Percentiles rank a stretch among this genome's conserved stretches.
These are phyloP conservation scores for Mediolabrus comicus DNA, from an alignment of 108 stramenopile species.

Conservation along the genomic window DNA sequence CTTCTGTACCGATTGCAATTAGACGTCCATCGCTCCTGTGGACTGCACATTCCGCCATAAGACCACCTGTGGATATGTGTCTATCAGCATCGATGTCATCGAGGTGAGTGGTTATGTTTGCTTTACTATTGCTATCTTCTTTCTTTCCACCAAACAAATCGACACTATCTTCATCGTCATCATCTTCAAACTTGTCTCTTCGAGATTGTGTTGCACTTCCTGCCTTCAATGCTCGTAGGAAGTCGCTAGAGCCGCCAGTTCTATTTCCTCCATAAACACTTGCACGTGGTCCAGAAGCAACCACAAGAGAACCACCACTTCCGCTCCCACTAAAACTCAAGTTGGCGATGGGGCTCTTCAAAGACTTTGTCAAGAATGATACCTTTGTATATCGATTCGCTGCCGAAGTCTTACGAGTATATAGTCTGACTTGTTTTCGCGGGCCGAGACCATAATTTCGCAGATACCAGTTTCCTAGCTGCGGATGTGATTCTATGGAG, in stretches of 20 bases:
- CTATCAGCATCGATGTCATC: constrained; percentile 58
- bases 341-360: neutral
- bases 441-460: constrained; percentile 42
- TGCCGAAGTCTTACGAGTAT: constrained; percentile 4
- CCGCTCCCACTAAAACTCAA: constrained; percentile 13
- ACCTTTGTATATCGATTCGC: constrained; percentile 14
- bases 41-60: constrained; percentile 55
- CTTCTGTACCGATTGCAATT: constrained; percentile 74
- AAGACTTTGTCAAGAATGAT: constrained; percentile 4
- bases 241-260: constrained; percentile 25
- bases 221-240: constrained; percentile 43
- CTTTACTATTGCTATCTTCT: neutral
- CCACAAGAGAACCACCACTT: constrained; percentile 34
- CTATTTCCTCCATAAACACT: constrained; percentile 56
- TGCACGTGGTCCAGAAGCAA: constrained; percentile 74
- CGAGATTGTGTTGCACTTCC: constrained; percentile 11
- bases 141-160: constrained; percentile 19
- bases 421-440: constrained; percentile 3
- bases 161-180: constrained; percentile 8
- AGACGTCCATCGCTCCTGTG: constrained; percentile 73
- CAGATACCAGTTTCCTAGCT: constrained; percentile 27
- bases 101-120: neutral
- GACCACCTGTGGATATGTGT: constrained; percentile 68
- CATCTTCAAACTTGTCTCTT: neutral
- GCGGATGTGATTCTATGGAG: constrained; percentile 37